Evolutionary conservation across 345 rosid genomes (phyloP).

Genomic region (Garcia nutans): DNA sequence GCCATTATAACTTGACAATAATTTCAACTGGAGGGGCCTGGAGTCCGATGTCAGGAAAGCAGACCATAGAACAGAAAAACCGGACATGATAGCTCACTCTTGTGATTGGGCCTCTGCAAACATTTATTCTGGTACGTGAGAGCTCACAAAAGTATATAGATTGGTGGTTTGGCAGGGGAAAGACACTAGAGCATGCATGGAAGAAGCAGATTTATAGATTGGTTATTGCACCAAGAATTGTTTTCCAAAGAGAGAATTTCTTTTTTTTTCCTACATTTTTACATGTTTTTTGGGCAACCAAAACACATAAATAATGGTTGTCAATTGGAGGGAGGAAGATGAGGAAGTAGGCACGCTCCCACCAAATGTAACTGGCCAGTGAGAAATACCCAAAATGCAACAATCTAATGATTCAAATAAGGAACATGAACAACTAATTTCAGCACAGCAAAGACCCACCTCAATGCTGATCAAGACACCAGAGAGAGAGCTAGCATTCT

Average conservation of each 20-base stretch:
- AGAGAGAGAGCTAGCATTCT: constrained; percentile 55
- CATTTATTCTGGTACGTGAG: neutral
- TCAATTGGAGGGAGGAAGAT: neutral
- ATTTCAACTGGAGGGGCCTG: neutral
- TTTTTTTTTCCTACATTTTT: neutral
- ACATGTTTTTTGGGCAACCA: neutral
- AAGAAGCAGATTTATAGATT: too few relatives aligned
- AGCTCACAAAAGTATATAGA: neutral
- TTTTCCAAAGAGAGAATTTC: neutral
- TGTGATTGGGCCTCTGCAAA: neutral
- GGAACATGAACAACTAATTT: constrained; percentile 1
- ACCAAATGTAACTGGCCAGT: neutral
- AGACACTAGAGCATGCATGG: neutral
- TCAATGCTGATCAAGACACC: constrained; percentile 81
- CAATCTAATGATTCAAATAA: neutral
- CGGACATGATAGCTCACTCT: neutral
- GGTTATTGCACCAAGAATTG: neutral
- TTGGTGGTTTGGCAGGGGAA: neutral
- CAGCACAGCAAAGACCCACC: constrained; percentile 46
- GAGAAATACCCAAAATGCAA: neutral
- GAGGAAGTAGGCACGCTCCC: neutral
- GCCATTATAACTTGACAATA: neutral
- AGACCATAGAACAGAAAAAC: neutral
- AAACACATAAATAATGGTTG: neutral
- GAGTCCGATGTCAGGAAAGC: neutral